Percentiles rank a stretch among this genome's conserved stretches.
Evolutionary conservation across 768 basidiomycete species (phyloP).

Genomic region (Boletus vinaceobasis): DNA sequence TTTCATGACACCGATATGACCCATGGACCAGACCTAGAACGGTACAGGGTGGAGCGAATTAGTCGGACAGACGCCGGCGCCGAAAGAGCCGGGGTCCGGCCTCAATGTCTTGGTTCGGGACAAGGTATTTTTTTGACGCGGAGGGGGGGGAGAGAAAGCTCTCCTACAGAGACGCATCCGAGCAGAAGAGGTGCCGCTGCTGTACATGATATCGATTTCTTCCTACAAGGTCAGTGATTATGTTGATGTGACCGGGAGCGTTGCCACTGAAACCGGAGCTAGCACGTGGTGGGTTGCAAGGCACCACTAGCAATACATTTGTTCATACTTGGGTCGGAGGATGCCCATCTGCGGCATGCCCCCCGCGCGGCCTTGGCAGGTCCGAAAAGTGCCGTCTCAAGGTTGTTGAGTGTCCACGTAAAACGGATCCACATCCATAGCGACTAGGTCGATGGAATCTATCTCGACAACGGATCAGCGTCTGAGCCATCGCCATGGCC

Average conservation of each 20-base stretch:
- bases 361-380: background rate
- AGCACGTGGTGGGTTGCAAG: constrained; percentile 45
- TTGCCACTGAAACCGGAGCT: constrained; percentile 1
- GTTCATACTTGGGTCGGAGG: constrained; percentile 6
- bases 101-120: background rate
- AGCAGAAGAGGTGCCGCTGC: constrained; percentile 37
- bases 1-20: background rate
- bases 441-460: background rate
- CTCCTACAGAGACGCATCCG: background rate
- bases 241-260: background rate
- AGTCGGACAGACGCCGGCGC: background rate
- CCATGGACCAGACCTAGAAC: background rate
- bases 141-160: background rate
- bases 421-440: background rate
- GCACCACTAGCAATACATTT: constrained; percentile 44
- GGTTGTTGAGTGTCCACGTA: background rate
- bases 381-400: background rate
- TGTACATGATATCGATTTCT: constrained; percentile 52
- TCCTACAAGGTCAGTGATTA: constrained; percentile 40
- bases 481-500: background rate
- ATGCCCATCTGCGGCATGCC: background rate
- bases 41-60: background rate
- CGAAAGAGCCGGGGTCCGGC: background rate
- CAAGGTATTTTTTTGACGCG: background rate
- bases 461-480: background rate